Evolutionary conservation across 805 yeast genomes (phyloP), one percentile per base, ranked within the genome.

Genomic region (Nakazawaea populi): DNA sequence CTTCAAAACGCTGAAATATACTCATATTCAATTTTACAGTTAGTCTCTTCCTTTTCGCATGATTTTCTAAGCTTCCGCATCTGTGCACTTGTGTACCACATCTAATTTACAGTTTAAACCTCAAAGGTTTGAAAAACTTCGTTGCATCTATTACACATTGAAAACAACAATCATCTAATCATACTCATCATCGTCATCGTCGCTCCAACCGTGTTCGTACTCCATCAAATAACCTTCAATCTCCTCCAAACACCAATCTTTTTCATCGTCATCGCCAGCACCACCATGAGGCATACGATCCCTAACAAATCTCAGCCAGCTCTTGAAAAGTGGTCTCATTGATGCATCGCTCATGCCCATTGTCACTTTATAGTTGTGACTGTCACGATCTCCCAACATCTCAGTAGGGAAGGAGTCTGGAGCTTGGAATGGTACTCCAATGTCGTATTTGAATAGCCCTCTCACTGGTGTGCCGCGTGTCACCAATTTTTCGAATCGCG

Each of bases 161-260:
- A 18, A 3, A 18, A 18, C 24, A 18, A 18, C 24, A 18, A 18
- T 29, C 30, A 34, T 9, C 8, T 32, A 44, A 34, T 43, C 45
- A 10, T 44, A 44, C 32, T 69, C 73, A 34, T 60, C 56, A 44
- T 70, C 74, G 11, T 71, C 75, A 56, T 74, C 77, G 45, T 70
- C 73, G 46, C 72, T 70, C 62, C 75, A 80, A 0, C 85, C 86
- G 52, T 65, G 63, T 42, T 76, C 78, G 55, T 80, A 83, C 48
- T 72, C 76, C 3, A 67, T 63, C 0, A 75, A 72, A 41, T 78
- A 48, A 3, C 64, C 61, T 2, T 72, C 75, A 8, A 83, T 55
- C 27, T 72, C 72, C 42, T 82, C 83, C 10, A 75, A 69, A 46
- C 80, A 58, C 41, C 79, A 84, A 41, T 75, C 80, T 53, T 80